Evolutionary conservation across 108 stramenopile species (phyloP).

Genomic region (Nitzschia palea): DNA sequence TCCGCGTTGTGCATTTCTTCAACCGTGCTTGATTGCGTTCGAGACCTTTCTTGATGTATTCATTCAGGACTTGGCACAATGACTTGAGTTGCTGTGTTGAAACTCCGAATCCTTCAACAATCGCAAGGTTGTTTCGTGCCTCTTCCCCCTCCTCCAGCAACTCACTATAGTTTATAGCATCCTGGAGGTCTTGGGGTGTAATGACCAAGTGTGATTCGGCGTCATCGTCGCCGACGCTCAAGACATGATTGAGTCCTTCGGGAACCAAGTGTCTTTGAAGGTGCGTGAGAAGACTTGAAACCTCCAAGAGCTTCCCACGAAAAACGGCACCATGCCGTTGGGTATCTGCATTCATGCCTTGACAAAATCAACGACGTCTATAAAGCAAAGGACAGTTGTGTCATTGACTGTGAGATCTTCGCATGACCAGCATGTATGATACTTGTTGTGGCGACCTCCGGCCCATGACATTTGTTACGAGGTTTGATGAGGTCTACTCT

Average conservation of each 20-base stretch:
- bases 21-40: background rate
- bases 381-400: too few relatives aligned
- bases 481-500: too few relatives aligned
- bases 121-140: background rate
- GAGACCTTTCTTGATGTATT: slow-evolving; percentile 1
- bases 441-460: too few relatives aligned
- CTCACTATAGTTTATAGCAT: slow-evolving; percentile 13
- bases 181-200: slow-evolving; percentile 15
- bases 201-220: background rate
- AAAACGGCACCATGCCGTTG: background rate
- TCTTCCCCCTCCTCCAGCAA: background rate
- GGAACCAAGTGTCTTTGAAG: slow-evolving; percentile 23
- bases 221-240: background rate
- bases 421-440: too few relatives aligned
- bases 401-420: too few relatives aligned
- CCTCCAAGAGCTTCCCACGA: slow-evolving; percentile 5
- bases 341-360: too few relatives aligned
- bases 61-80: background rate
- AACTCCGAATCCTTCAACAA: background rate
- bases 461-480: too few relatives aligned
- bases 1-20: background rate
- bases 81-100: background rate
- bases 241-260: background rate
- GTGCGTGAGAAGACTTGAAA: slow-evolving; percentile 24
- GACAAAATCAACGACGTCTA: too few relatives aligned